phyloP scores from a whole-genome alignment of 768 basidiomycete species.

The Boletellus ananiceps region DNA sequence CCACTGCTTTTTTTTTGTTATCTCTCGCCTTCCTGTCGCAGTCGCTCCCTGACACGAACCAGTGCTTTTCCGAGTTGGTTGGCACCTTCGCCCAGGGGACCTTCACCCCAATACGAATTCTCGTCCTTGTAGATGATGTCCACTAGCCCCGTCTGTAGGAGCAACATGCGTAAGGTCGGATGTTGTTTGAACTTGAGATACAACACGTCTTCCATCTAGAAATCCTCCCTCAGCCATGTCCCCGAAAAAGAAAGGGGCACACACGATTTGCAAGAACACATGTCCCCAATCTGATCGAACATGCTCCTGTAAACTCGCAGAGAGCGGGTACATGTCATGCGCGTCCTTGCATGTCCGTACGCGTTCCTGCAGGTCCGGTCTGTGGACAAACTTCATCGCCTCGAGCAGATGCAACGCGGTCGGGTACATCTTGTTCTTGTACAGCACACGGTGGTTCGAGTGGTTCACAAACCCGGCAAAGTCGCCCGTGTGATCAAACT shows the following conservation, averaged over 20 bases:
- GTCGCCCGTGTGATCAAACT: constrained; percentile 40
- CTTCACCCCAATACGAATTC: constrained; percentile 69
- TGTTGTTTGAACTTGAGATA: constrained; percentile 71
- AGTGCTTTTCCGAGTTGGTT: constrained; percentile 66
- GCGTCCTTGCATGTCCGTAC: constrained; percentile 45
- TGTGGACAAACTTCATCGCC: constrained; percentile 60
- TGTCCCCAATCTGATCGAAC: constrained; percentile 55
- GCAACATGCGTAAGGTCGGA: constrained; percentile 42
- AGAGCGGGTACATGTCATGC: constrained; percentile 37
- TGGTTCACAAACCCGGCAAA: constrained; percentile 57
- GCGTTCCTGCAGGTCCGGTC: constrained; percentile 50
- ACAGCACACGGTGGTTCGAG: constrained; percentile 59
- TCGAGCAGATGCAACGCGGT: constrained; percentile 74
- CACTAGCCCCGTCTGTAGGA: constrained; percentile 41
- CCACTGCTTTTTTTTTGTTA: constrained; percentile 1
- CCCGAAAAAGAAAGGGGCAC: constrained; percentile 16
- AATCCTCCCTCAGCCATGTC: background rate
- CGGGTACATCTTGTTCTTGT: constrained; percentile 52
- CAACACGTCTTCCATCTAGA: constrained; percentile 65
- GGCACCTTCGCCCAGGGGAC: constrained; percentile 41
- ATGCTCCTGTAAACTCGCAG: constrained; percentile 30
- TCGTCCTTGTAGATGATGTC: constrained; percentile 52
- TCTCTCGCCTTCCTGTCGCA: constrained; percentile 31
- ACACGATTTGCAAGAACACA: constrained; percentile 47
- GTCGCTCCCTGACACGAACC: constrained; percentile 47